Base-by-base conservation (phyloP, 176 grass and related monocot species). In the Triticum dicoccoides region DNA sequence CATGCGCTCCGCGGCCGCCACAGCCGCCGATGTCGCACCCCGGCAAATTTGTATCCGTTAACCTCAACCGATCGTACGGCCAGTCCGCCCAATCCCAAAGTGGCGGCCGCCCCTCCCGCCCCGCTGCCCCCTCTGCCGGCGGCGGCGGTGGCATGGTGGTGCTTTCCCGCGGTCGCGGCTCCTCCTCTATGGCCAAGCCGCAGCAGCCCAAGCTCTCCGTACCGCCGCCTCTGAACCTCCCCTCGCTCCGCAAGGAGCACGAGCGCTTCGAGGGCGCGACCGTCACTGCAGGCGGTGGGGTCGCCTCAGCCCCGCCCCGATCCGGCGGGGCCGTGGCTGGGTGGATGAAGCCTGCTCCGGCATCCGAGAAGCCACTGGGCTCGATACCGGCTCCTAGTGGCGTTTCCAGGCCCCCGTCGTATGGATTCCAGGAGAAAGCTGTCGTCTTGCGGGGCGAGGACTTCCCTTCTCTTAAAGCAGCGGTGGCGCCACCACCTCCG, bases 171-270 rank as follows among this genome's bases (percentile, higher is more conserved):
- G 78, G 85, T 5, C 94, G 94, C 61, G 90, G 85, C 41, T 81
- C 85, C 70, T 86, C 91, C 75, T 86, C 91, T 11, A 52, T 77
- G 9, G 71, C 86, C 84, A 95, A 95, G 84, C 79, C 84, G 68
- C 82, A 77, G 86, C 85, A 89, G 14, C 86, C 92, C 34, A 99
- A 92, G 92, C 93, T 99, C 70, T 90, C 97, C 52, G 94, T 98
- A 18, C 97, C 97, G 79, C 92, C 94, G 73, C 97, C 97, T 41
- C 82, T 98, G 69, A 98, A 98, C 82, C 97, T 98, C 8, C 97
- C 97, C 0, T 98, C 97, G 33, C 90, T 94, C 59, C 92, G 92
- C 76, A 98, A 94, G 88, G 97, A 98, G 77, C 97, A 98, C 71
- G 94, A 98, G 90, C 83, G 90, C 32, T 98, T 96, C 56, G 97